Evolutionary conservation across 768 basidiomycete species (phyloP), one percentile per base, ranked within the genome.

Genomic region (Macrolepiota fuliginosa): DNA sequence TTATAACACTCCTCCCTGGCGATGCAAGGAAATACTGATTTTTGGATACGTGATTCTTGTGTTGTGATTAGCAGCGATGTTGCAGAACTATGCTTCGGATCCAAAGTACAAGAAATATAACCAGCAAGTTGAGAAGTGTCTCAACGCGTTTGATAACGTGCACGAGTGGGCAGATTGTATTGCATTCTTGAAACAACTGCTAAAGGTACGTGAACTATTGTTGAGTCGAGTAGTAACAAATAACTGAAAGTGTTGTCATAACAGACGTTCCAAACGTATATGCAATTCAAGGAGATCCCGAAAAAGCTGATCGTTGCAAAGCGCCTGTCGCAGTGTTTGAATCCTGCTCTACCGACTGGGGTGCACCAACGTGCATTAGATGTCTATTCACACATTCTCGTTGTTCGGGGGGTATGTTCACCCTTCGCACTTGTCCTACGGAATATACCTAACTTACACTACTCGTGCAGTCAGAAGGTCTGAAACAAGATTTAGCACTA

Each of bases 151-250:
- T 69, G 95, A 97, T 70, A 92, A 87, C 69, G 94, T 97, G 62
- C 93, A 96, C 61, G 97, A 99, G 77, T 99, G 97, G 97, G 96
- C 97, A 62, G 97, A 99, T 77, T 98, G 95, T 73, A 98, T 97
- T 70, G 90, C 96, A 42, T 99, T 98, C 76, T 74, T 99, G 73
- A 96, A 96, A 71, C 91, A 95, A 66, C 75, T 97, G 63, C 83
- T 96, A 62, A 97, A 97, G 83, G 94, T 92, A 67, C 47, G 73
- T 65, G 45, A 13, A 45, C n/a, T 46, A 37, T 59, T 39, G 39
- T 47, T 54, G 25, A 11, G 15, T 19, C 13, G 29, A 29, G 9
- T 32, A 32, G 7, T 7, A 32, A 32, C 24, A 45, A 50, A 9
- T 55, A 4, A 35, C 42, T 55, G 52, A 58, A 6, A 54, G 3